Conservation (phyloP, 2,329 filamentous ascomycete species). For the Fusarium luffae region DNA sequence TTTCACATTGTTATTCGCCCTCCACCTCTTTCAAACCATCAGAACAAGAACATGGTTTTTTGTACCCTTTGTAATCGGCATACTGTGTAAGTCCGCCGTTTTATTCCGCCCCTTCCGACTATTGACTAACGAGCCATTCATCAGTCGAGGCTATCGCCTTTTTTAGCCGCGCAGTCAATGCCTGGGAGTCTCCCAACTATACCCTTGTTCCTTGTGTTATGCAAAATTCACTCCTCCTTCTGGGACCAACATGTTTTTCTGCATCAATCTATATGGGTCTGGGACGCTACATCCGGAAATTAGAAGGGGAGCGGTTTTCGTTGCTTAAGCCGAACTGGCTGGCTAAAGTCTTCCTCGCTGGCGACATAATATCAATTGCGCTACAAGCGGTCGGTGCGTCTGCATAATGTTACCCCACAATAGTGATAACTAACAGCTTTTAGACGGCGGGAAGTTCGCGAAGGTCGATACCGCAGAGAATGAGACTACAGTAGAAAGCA, state of each 20-base stretch:
- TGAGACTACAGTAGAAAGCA: not conserved
- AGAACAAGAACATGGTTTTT: conserved; percentile 3
- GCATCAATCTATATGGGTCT: conserved; percentile 7
- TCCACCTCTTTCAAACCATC: not conserved
- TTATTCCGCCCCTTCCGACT: too few relatives aligned
- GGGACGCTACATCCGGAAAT: not conserved
- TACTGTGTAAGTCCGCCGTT: not conserved
- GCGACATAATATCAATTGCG: not conserved
- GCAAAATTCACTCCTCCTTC: not conserved
- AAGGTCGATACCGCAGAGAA: not conserved
- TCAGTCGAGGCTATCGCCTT: not conserved
- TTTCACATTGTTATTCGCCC: not conserved
- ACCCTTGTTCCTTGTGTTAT: not conserved
- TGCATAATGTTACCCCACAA: too few relatives aligned
- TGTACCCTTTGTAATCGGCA: not conserved
- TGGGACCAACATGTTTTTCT: conserved; percentile 8
- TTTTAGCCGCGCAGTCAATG: not conserved
- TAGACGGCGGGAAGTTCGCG: not conserved
- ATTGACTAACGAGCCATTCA: not conserved
- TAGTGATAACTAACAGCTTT: not conserved
- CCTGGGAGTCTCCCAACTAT: not conserved
- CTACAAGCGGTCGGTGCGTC: not conserved
- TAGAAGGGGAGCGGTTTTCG: not conserved
- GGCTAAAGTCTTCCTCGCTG: conserved; percentile 1
- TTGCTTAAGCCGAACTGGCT: not conserved